Base-by-base conservation (phyloP, 2,329 filamentous ascomycete genomes). In the Aspergillus sp. region DNA sequence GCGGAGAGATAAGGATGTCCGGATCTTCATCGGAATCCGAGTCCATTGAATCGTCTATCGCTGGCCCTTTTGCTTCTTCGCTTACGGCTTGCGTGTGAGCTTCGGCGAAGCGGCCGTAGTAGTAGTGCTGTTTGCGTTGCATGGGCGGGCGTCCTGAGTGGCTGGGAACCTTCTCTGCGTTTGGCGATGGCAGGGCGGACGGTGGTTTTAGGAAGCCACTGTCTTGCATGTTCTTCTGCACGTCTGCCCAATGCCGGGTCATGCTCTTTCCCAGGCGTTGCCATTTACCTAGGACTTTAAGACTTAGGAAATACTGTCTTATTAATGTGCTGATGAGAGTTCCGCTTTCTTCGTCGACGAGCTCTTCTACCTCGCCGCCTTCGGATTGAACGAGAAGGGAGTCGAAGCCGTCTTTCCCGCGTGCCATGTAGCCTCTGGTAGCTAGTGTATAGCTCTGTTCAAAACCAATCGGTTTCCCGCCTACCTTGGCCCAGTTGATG, bases 271-370 rank as follows among this genome's bases (percentile, higher is more conserved):
- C 84, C 79, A 90, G 90, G 57, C 86, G 82, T 59, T 84, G 86
- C 92, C 92, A 96, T 66, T 86, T 85, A 17, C 91, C 90, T 24
- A 96, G 77, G 1, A 93, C 88, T 56, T 90, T 90, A 44, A 96
- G 80, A 6, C 87, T 90, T 83, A 96, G 89, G 75, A 96, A 96
- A 74, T 96, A 96, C 71, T 96, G 92, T 12, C 92, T 86, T 19
- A 97, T 81, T 72, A 97, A 87, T 69, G 90, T 90, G 49, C 89
- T 92, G 66, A 96, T 90, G 56, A 96, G 81, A 15, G 96, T 87
- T 3, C 92, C 93, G 64, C 90, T 93, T 70, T 97, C 92, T 68
- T 96, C 91, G 31, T 86, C 87, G 5, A 96, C 87, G 15, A 96
- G 77, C 69, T 93, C 90, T 64, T 91, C 86, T 1, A 88, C 89